These are phyloP conservation scores for Penicillium atrosanguineum DNA, from an alignment of 495 filamentous ascomycete species.

Conservation along the genomic window DNA sequence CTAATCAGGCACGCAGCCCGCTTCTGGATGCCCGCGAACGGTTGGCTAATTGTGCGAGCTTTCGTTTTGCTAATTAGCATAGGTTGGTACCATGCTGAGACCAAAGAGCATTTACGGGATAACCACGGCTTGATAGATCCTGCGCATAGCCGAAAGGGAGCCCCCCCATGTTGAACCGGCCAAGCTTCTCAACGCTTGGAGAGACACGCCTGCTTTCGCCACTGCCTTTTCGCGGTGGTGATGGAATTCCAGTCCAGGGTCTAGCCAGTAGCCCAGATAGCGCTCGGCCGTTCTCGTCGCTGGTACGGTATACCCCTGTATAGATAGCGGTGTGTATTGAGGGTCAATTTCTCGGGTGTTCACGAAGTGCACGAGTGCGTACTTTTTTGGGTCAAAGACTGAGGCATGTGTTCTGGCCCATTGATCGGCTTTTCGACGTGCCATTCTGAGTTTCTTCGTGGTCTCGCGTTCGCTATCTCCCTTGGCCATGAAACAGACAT, in stretches of 20 bases:
- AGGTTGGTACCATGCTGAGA: neutral
- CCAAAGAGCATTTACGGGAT: conserved; percentile 11
- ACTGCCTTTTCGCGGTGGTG: conserved; percentile 2
- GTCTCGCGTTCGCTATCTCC: too few species aligned
- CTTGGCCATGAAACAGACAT: neutral
- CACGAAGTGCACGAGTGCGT: conserved; percentile 14
- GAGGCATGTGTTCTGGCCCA: too few species aligned
- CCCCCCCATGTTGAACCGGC: conserved; percentile 8
- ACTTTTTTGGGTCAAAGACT: neutral
- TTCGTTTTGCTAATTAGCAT: neutral
- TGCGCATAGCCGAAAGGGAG: conserved; percentile 1
- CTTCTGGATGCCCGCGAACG: conserved; percentile 3
- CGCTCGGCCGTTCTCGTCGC: conserved; percentile 1
- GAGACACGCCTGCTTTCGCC: neutral
- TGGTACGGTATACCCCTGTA: conserved; percentile 1
- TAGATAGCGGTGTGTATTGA: neutral
- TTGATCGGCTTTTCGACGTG: too few species aligned
- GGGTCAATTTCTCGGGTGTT: conserved; percentile 4
- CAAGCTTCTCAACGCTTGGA: conserved; percentile 1
- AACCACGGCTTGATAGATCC: conserved; percentile 7
- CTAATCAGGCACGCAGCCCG: conserved; percentile 7
- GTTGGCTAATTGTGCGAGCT: conserved; percentile 1
- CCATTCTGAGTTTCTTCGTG: too few species aligned
- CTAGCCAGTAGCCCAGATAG: conserved; percentile 6
- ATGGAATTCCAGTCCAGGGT: conserved; percentile 1